These are phyloP conservation scores for California macrophylla DNA, from an alignment of 441 rosid genomes.

Conservation along the genomic window DNA sequence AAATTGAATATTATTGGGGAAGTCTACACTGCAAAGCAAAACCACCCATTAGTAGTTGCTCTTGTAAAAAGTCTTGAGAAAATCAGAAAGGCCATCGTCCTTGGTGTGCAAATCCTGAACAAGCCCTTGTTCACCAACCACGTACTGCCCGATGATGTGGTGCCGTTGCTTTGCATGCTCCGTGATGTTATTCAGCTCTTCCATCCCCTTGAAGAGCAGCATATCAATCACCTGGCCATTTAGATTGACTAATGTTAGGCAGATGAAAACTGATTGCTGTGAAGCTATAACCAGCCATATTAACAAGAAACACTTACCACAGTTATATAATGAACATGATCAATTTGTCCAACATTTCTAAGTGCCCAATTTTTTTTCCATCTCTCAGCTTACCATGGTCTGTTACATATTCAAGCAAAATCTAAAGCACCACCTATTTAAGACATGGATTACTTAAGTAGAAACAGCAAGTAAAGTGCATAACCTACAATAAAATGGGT, in stretches of 20 bases:
- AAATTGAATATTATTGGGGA: not conserved
- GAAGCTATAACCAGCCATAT: not conserved
- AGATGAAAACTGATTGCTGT: not conserved
- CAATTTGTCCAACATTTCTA: too few relatives aligned
- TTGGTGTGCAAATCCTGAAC: constrained; percentile 57
- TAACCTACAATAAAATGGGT: too few relatives aligned
- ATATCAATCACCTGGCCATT: constrained; percentile 73
- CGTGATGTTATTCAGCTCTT: constrained; percentile 67
- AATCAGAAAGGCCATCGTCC: constrained; percentile 62
- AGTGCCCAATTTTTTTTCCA: too few relatives aligned
- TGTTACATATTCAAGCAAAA: too few relatives aligned
- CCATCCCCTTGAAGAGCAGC: constrained; percentile 83
- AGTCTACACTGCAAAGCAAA: not conserved
- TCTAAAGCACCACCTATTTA: too few relatives aligned
- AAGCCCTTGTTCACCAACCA: constrained; percentile 53
- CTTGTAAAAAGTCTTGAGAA: constrained; percentile 77
- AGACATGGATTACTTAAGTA: too few relatives aligned
- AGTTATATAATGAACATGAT: too few relatives aligned
- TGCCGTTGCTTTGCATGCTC: constrained; percentile 98
- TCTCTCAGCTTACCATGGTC: too few relatives aligned
- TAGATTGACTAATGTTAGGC: constrained; percentile 22
- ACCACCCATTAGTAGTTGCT: constrained; percentile 56
- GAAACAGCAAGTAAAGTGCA: too few relatives aligned
- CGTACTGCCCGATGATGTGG: constrained; percentile 87
- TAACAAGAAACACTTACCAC: not conserved